Conservation (phyloP, 2,329 filamentous ascomycete genomes). For the Davidsoniella neocaledoniae region DNA sequence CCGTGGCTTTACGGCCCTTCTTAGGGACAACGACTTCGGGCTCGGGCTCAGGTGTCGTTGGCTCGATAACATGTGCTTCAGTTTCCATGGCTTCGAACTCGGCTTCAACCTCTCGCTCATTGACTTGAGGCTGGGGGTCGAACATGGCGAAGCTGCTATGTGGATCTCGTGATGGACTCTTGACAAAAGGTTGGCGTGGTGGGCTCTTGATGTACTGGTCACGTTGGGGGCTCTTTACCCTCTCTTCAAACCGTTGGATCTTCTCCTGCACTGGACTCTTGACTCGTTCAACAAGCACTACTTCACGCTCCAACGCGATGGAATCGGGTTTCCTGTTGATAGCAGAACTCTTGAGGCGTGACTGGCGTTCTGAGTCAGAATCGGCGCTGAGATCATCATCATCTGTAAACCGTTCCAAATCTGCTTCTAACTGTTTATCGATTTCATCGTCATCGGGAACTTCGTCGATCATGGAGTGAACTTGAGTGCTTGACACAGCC, state of each 20-base stretch:
- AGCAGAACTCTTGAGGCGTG: not conserved
- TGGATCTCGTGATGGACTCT: not conserved
- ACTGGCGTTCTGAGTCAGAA: slow-evolving; percentile 26
- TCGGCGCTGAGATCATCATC: slow-evolving; percentile 32
- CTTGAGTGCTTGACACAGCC: slow-evolving; percentile 30
- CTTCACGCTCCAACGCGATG: too few relatives aligned
- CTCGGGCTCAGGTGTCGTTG: not conserved
- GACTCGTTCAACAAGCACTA: too few relatives aligned
- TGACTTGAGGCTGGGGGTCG: slow-evolving; percentile 28
- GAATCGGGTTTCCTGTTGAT: too few relatives aligned
- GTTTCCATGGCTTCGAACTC: slow-evolving; percentile 33
- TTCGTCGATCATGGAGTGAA: slow-evolving; percentile 22
- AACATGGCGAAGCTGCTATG: slow-evolving; percentile 33
- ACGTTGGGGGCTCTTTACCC: slow-evolving; percentile 18
- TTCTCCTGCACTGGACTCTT: too few relatives aligned
- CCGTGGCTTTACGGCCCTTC: slow-evolving; percentile 34
- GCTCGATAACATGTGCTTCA: slow-evolving; percentile 26
- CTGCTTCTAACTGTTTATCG: slow-evolving; percentile 47
- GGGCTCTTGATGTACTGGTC: not conserved
- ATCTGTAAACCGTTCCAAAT: slow-evolving; percentile 40
- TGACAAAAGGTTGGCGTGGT: not conserved
- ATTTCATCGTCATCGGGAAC: slow-evolving; percentile 47
- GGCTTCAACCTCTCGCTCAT: slow-evolving; percentile 33
- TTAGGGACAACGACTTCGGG: slow-evolving; percentile 29
- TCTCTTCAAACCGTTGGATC: too few relatives aligned